Base-by-base conservation (phyloP, 164 flowering plant species). In the Dillenia suffruticosa region DNA sequence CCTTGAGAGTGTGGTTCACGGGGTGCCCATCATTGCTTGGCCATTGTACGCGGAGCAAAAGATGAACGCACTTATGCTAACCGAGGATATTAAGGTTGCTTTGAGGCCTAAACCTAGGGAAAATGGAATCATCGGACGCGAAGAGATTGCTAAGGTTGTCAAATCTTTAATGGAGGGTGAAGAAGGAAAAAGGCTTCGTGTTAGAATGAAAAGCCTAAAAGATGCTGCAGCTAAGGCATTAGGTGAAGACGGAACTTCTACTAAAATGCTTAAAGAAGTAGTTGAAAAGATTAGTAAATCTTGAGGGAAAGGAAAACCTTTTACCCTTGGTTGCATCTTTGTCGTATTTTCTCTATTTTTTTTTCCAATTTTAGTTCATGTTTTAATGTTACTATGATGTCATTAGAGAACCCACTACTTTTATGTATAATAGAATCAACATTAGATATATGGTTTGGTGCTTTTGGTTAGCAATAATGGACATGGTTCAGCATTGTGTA, bases 31-130 rank as follows among this genome's bases (percentile, higher is more conserved):
- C 44, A 80, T 87, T 16, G 82, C 88, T 0, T 87, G 93, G 96
- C 93, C 93, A 0, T 80, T 87, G 14, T 89, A 78, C 49, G 92
- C 91, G 0, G 96, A 89, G 61, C 93, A 89, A 61, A 77, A 66
- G 49, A 83, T 80, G 88, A 89, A 85, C 58, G 81, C 93, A 0
- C 65, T 74, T 6, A 58, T 80, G 76, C 56, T 87, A 7, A 71
- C 71, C 0, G 78, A 82, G 32, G 90, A 78, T 8, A 9, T 83
- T 0, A 72, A 72, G 60, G 82, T 82, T 49, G 90, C 89, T 0
- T 8, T 87, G 59, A 72, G 77, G 63, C 77, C 82, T 0, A 62
- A 63, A 44, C 46, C 44, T 0, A 16, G 56, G 2, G 84, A 69
- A 9, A 53, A 77, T 54, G 88, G 89, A 0, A 0, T 84, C 1